A percentile compares a stretch with the other conserved stretches of the same genome.
Conservation (phyloP, 768 basidiomycete genomes). For the Lentinula sp. region DNA sequence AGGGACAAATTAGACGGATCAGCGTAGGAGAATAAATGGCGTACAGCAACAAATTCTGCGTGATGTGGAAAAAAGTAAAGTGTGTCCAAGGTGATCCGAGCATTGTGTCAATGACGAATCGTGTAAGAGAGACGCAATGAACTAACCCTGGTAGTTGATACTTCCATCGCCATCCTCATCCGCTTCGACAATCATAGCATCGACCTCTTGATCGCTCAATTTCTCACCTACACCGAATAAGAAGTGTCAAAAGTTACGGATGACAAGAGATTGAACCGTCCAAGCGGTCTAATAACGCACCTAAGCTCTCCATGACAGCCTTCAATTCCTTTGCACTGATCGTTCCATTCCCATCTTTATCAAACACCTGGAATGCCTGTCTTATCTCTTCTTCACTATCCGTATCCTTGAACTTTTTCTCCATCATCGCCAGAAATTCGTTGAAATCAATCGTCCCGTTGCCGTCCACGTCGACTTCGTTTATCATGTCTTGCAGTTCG, state of each 20-base stretch:
- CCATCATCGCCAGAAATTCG: slow-evolving; percentile 44
- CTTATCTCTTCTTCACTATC: slow-evolving; percentile 38
- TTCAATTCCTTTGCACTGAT: slow-evolving; percentile 21
- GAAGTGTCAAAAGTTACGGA: background rate
- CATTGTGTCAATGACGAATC: background rate
- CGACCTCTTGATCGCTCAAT: slow-evolving; percentile 24
- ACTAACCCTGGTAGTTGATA: slow-evolving; percentile 63
- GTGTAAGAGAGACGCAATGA: slow-evolving; percentile 10
- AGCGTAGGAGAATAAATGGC: background rate
- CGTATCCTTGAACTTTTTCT: slow-evolving; percentile 31
- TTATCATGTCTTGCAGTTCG: slow-evolving; percentile 44
- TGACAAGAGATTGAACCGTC: too few species aligned
- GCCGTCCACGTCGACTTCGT: slow-evolving; percentile 33
- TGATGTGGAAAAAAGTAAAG: too few species aligned
- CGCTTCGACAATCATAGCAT: slow-evolving; percentile 39
- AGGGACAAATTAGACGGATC: background rate
- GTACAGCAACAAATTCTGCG: background rate
- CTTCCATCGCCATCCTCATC: slow-evolving; percentile 80
- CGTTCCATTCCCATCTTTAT: slow-evolving; percentile 19
- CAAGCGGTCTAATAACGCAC: slow-evolving; percentile 7
- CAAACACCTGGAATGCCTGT: slow-evolving; percentile 37
- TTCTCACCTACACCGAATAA: slow-evolving; percentile 19
- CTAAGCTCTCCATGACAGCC: slow-evolving; percentile 22
- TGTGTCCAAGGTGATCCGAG: background rate
- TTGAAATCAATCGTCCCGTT: slow-evolving; percentile 39